Base-by-base conservation (phyloP, 2,329 filamentous ascomycete species). In the Pseudopyrenochaeta lycopersici region DNA sequence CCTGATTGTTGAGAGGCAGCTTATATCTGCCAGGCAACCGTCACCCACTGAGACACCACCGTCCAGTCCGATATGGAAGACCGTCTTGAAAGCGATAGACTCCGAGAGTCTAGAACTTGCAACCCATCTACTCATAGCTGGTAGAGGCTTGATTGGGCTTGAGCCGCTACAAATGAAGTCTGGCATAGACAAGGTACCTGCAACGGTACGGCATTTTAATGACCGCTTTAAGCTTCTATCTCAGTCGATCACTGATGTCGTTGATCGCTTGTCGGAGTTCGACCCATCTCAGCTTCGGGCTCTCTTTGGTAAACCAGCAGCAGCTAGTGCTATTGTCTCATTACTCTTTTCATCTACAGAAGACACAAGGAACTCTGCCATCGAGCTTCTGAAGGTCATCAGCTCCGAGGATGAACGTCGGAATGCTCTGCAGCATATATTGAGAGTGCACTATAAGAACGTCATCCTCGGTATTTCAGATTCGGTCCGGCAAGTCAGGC, bases 301-400 rank as follows among this genome's bases (percentile, higher is more conserved):
- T 20, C 78, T 98, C 10, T 91, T 91, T 66, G 81, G 85, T 46
- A 86, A 89, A 52, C 83, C 85, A 17, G 79, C 86, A 36, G 88
- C 88, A 6, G 89, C 91, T 54, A 87, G 88, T 60, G 86, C 90
- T 32, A 83, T 97, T 36, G 86, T 97, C 40, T 88, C 89, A 4
- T 84, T 91, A 15, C 85, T 97, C 6, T 87, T 97, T 50, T 92
- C 92, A 38, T 90, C 91, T 14, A 89, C 96, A 62, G 81, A 90
- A 50, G 84, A 88, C 52, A 88, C 95, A 30, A 92, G 91, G 56
- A 89, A 93, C 70, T 89, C 91, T 14, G 88, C 90, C 1, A 85
- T 93, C 6, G 90, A 92, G 62, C 80, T 98, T 23, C 84, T 98
- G 60, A 97, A 97, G 75, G 87, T 87, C 31, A 85, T 94, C 65